These are phyloP conservation scores for Sporisorium reilianum DNA, from an alignment of 1,284 basidiomycete species.

Conservation along the genomic window DNA sequence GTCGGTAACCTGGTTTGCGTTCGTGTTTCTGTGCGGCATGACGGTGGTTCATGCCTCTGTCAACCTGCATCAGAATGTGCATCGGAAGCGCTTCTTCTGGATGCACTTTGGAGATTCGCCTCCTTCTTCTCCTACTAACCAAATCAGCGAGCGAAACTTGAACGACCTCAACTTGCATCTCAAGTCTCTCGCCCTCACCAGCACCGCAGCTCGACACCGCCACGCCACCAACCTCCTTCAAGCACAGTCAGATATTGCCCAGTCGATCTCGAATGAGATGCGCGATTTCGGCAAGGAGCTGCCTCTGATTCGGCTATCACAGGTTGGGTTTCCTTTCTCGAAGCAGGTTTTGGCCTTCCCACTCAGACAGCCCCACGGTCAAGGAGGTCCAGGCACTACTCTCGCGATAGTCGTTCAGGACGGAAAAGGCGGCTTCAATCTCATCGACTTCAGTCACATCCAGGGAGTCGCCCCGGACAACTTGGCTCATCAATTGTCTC, in stretches of 20 bases:
- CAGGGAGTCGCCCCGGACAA: background rate
- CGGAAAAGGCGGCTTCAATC: background rate
- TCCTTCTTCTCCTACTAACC: too few species aligned
- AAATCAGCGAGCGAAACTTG: background rate
- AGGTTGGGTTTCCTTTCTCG: background rate
- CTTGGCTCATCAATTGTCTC: background rate
- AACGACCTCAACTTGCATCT: background rate
- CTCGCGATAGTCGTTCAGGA: background rate
- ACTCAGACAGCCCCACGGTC: constrained; percentile 1
- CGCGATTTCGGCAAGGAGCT: background rate
- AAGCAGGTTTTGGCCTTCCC: constrained; percentile 2
- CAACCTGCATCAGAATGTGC: too few species aligned
- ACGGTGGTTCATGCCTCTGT: too few species aligned
- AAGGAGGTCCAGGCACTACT: constrained; percentile 10
- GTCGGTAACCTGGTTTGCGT: too few species aligned
- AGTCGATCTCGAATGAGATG: constrained; percentile 3
- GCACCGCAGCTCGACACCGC: constrained; percentile 1
- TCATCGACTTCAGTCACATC: background rate
- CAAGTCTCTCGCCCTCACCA: background rate
- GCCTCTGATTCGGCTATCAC: background rate
- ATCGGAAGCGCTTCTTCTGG: background rate
- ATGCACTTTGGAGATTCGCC: too few species aligned
- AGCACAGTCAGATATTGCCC: background rate
- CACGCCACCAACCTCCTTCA: background rate
- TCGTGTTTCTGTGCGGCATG: too few species aligned